Evolutionary conservation across 768 basidiomycete species (phyloP), one percentile per base, ranked within the genome.

Genomic region (Pulveroboletus sp.): DNA sequence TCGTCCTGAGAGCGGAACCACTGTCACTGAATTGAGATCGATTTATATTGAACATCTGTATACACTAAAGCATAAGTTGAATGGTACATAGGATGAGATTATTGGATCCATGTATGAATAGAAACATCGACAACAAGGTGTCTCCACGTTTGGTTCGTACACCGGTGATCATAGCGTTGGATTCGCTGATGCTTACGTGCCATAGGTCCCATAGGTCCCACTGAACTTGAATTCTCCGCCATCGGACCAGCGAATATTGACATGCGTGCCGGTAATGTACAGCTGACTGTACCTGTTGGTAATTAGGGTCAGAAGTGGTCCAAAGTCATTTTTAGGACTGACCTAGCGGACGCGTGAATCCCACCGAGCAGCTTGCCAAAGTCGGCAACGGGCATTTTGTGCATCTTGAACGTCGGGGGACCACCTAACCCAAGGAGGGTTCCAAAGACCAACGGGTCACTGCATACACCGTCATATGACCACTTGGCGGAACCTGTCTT

Each of bases 171-270:
- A 38, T n/a, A 2, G 11, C 6, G 25, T 16, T 14, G 11, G n/a
- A 17, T 5, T 27, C 25, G 25, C 6, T 16, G 39, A 24, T 20
- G 23, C 14, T 5, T 21, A 27, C 31, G 45, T 59, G 27, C 76
- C 77, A 51, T 80, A 78, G 10, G 72, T 65, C 19, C 76, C 77
- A 51, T 80, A 78, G 10, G 72, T 65, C 19, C 78, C 77, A 51
- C 75, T 81, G 58, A 79, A 74, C 60, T 80, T 80, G 69, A 82
- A 80, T 43, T 78, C 76, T n/a, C 77, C 76, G 14, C 72, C 66
- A 8, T 72, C 73, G 0, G 70, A 67, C 63, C 75, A 79, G 43
- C 69, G 72, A 32, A 80, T 52, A 33, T 71, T 79, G 43, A 78
- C 69, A 32, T 76, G 69, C 16, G 51, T 59, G 24, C 73, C 71